A percentile compares a stretch with the other conserved stretches of the same genome.
phyloP scores from a whole-genome alignment of 1,284 basidiomycete species.

The Anthracocystis panici-leucophaei region DNA sequence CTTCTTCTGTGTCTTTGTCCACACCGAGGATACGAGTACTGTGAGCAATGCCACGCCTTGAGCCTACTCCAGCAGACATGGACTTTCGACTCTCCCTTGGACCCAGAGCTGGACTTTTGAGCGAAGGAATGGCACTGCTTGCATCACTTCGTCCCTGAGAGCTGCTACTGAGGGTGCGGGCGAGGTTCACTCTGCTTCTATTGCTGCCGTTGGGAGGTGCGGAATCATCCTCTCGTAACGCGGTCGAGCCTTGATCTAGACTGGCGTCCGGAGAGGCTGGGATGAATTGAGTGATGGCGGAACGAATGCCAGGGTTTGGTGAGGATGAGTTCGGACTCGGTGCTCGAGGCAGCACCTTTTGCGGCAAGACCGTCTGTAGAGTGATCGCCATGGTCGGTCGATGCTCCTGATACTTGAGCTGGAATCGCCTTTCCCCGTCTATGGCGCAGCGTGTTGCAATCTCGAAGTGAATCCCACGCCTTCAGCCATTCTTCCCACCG shows the following conservation, averaged over 20 bases:
- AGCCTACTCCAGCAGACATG: constrained; percentile 33
- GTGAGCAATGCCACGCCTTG: constrained; percentile 41
- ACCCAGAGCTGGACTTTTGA: constrained; percentile 6
- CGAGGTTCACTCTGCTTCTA: not conserved
- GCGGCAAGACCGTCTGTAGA: constrained; percentile 38
- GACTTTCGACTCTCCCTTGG: constrained; percentile 14
- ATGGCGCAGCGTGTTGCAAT: not conserved
- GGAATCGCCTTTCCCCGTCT: not conserved
- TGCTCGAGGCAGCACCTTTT: constrained; percentile 38
- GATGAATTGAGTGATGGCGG: constrained; percentile 47
- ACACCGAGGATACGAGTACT: constrained; percentile 38
- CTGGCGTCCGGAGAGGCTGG: constrained; percentile 39
- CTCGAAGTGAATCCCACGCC: not conserved
- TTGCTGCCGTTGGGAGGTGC: constrained; percentile 2
- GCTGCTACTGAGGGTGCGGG: constrained; percentile 9
- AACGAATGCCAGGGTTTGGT: constrained; percentile 42
- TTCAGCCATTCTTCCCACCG: constrained; percentile 8
- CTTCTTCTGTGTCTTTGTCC: constrained; percentile 23
- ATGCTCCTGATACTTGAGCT: not conserved
- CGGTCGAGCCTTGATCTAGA: constrained; percentile 1
- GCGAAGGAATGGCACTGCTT: not conserved
- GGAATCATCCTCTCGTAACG: not conserved
- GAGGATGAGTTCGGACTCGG: constrained; percentile 37
- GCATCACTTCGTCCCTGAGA: constrained; percentile 11
- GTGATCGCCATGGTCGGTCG: constrained; percentile 31